These are phyloP conservation scores for Diplodia sapinea DNA, from an alignment of 2,329 filamentous ascomycete species.

Conservation along the genomic window DNA sequence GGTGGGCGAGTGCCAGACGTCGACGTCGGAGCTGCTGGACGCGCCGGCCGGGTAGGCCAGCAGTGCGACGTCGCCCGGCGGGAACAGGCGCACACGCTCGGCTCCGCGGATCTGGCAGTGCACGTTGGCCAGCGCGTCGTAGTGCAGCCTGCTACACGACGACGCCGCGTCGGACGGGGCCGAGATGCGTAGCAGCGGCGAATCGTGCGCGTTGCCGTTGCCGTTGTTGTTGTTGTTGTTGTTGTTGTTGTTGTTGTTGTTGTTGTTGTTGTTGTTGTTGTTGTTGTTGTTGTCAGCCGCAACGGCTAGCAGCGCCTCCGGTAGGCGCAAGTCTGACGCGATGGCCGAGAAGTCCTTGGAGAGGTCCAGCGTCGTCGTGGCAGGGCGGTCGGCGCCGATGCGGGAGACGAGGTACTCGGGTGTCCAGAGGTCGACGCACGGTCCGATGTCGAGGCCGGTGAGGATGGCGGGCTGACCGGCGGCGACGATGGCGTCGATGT, in stretches of 20 bases:
- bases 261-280: conserved; percentile 44
- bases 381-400: conserved; percentile 50
- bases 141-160: conserved; percentile 79
- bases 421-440: conserved; percentile 71
- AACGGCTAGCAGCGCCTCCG: conserved; percentile 65
- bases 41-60: conserved; percentile 76
- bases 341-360: conserved; percentile 73
- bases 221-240: conserved; percentile 45
- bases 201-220: conserved; percentile 71
- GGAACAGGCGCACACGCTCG: conserved; percentile 78
- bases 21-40: conserved; percentile 74
- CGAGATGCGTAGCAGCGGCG: conserved; percentile 77
- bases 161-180: conserved; percentile 54
- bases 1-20: conserved; percentile 58
- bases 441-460: conserved; percentile 68
- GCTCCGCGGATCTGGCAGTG: conserved; percentile 78
- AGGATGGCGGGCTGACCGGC: conserved; percentile 69
- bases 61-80: conserved; percentile 72
- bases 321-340: conserved; percentile 72
- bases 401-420: conserved; percentile 68
- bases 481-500: conserved; percentile 66
- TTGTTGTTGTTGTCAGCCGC: conserved; percentile 46
- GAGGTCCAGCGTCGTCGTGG: conserved; percentile 63
- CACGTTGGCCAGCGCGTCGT: conserved; percentile 89
- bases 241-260: conserved; percentile 44